Percentiles rank a stretch among this genome's conserved stretches.
Conservation (phyloP, 176 grass and related monocot genomes). For the Avena insularis region DNA sequence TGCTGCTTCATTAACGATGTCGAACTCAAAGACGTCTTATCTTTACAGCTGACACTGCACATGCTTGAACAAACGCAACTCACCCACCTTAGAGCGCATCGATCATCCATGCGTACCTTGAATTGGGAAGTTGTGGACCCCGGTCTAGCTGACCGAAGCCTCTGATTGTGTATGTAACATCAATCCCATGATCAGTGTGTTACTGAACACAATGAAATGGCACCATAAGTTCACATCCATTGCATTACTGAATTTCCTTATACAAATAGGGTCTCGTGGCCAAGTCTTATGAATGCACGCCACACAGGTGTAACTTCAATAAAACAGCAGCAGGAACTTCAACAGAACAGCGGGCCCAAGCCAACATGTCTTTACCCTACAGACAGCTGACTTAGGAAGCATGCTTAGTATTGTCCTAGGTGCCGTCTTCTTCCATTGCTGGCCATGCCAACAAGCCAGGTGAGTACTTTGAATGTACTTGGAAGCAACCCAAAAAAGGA, state of each 20-base stretch:
- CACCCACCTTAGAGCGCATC: not conserved
- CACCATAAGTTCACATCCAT: not conserved
- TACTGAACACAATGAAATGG: too few relatives aligned
- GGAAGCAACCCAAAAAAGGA: not conserved
- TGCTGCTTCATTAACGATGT: too few relatives aligned
- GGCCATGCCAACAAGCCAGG: not conserved
- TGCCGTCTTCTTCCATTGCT: not conserved
- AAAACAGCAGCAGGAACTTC: not conserved
- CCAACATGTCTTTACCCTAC: not conserved
- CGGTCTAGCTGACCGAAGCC: too few relatives aligned
- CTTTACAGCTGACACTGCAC: not conserved
- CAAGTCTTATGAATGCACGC: not conserved
- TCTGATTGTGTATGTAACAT: too few relatives aligned
- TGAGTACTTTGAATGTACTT: not conserved
- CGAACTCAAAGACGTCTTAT: not conserved
- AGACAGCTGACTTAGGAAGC: not conserved
- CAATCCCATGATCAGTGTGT: too few relatives aligned
- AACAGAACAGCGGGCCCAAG: not conserved
- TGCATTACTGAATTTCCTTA: not conserved
- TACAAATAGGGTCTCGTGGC: not conserved
- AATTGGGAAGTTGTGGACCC: not conserved
- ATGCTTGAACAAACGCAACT: not conserved
- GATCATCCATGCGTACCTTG: not conserved
- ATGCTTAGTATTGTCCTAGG: not conserved
- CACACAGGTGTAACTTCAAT: not conserved